These are phyloP conservation scores for Citrullus amarus DNA, from an alignment of 306 rosid genomes.

Conservation along the genomic window DNA sequence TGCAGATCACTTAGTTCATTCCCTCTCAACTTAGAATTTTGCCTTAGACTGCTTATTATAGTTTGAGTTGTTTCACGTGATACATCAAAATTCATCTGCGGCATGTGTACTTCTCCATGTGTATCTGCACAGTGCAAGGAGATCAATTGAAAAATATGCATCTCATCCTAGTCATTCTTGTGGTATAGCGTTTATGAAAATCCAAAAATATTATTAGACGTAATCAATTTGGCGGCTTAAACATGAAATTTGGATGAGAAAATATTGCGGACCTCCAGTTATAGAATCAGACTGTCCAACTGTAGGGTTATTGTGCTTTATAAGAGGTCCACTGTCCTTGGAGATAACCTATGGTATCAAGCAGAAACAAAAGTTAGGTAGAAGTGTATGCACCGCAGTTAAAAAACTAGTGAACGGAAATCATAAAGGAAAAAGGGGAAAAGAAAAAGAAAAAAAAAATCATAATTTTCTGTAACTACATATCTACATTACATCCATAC, in stretches of 20 bases:
- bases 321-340: slow-evolving; percentile 47
- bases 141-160: neutral
- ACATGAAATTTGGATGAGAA: neutral
- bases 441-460: no score
- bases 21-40: slow-evolving; percentile 17
- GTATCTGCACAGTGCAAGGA: slow-evolving; percentile 25
- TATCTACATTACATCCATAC: neutral
- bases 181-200: neutral
- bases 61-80: slow-evolving; percentile 33
- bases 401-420: neutral
- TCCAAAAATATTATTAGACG: neutral
- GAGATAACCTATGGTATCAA: slow-evolving; percentile 44
- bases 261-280: slow-evolving; percentile 21
- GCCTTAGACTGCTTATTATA: slow-evolving; percentile 30
- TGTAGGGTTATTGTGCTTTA: slow-evolving; percentile 14
- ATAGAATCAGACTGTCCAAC: slow-evolving; percentile 14
- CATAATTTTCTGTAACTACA: neutral
- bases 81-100: slow-evolving; percentile 8
- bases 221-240: neutral
- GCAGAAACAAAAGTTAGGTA: neutral
- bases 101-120: slow-evolving; percentile 12
- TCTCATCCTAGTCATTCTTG: neutral
- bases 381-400: neutral
- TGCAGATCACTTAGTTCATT: slow-evolving; percentile 11
- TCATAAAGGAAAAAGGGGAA: neutral